Conservation (phyloP, 768 basidiomycete genomes). For the Lactarius hengduanensis region DNA sequence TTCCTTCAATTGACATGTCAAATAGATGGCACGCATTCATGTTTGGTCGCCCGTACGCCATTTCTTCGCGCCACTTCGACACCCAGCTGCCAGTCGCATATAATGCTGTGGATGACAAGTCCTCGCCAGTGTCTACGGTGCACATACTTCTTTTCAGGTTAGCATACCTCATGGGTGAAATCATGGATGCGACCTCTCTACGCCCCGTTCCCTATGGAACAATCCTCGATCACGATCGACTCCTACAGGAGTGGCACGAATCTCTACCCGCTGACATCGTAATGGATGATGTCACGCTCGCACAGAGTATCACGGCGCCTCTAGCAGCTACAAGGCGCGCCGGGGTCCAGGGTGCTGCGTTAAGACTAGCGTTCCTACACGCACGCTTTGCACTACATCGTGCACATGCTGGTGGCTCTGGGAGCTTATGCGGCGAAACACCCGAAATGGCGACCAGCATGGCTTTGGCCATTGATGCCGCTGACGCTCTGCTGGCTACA, state of each 20-base stretch:
- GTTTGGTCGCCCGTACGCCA: conserved; percentile 74
- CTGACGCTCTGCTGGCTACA: conserved; percentile 75
- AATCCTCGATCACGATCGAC: conserved; percentile 68
- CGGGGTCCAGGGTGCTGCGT: conserved; percentile 80
- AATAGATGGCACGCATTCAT: conserved; percentile 84
- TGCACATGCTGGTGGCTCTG: conserved; percentile 56
- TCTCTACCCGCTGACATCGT: conserved; percentile 71
- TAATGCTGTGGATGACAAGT: conserved; percentile 60
- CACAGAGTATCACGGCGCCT: conserved; percentile 65
- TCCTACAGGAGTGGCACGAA: conserved; percentile 72
- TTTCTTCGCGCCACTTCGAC: conserved; percentile 82
- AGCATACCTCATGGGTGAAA: conserved; percentile 78
- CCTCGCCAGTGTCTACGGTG: conserved; percentile 65
- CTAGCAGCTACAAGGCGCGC: conserved; percentile 58
- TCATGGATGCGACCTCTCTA: conserved; percentile 81
- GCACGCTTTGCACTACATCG: conserved; percentile 84
- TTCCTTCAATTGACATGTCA: conserved; percentile 19
- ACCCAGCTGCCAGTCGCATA: conserved; percentile 71
- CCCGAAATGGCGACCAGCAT: conserved; percentile 44
- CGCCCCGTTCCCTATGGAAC: conserved; percentile 71
- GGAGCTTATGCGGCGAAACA: conserved; percentile 23
- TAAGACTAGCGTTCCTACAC: conserved; percentile 74
- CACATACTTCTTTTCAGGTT: conserved; percentile 74
- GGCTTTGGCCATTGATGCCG: conserved; percentile 72
- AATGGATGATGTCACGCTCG: conserved; percentile 73